Evolutionary conservation across 225 moss, liverwort and hornwort genomes (phyloP).

Genomic region (Neckera pumila): DNA sequence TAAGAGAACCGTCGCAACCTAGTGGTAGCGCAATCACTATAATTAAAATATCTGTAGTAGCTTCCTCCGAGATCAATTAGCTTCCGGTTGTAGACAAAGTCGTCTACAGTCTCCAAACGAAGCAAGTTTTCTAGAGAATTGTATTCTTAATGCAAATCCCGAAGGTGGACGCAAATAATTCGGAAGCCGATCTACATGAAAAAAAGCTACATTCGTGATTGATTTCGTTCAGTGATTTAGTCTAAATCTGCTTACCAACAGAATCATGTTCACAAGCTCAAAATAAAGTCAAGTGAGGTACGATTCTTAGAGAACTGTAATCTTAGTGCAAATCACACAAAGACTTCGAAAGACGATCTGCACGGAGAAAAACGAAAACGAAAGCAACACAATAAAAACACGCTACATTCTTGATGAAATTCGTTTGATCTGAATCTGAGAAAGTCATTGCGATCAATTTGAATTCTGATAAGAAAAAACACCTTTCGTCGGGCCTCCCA

Average conservation of each 20-base stretch:
- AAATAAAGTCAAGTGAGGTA: not conserved
- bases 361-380: not conserved
- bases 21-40: not conserved
- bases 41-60: not conserved
- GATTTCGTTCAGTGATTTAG: not conserved
- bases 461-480: not conserved
- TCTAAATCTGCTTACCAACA: not conserved
- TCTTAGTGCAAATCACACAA: not conserved
- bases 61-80: not conserved
- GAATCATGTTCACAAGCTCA: not conserved
- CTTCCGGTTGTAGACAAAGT: not conserved
- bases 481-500: conserved; percentile 99
- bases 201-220: not conserved
- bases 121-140: not conserved
- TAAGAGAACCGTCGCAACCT: not conserved
- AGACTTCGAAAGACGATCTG: not conserved
- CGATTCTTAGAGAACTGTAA: not conserved
- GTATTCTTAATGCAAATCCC: not conserved
- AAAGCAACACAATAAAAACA: not conserved
- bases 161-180: not conserved
- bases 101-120: not conserved
- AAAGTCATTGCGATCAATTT: not conserved
- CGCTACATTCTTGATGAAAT: not conserved
- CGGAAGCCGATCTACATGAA: not conserved
- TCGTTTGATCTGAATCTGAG: not conserved